Evolutionary conservation across 208 protist genomes (phyloP), one percentile per base, ranked within the genome.

Genomic region (Acanthamoeba sp.): DNA sequence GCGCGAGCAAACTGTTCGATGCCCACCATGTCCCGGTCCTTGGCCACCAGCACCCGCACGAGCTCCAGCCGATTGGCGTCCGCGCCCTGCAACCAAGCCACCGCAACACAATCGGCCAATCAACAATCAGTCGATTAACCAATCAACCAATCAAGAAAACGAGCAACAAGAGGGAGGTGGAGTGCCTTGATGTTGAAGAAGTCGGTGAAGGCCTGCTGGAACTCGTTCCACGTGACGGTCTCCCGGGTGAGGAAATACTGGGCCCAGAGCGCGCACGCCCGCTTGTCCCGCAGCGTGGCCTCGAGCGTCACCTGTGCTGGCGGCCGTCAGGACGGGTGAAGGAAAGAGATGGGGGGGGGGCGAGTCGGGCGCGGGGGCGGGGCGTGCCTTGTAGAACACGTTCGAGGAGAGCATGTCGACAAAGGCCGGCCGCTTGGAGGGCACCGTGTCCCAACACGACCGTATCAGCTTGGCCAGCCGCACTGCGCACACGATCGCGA

Each of bases 361-460:
- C 7, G 55, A 62, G 22, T 4, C 45, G 45, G 6, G 38, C 6
- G 9, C 5, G 38, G n/a, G 34, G 24, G 38, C 6, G 6, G 73
- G 20, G 12, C 24, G 78, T 57, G 32, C 78, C 55, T 89, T 64
- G 82, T 89, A 38, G 82, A 89, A 64, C 7, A 89, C 45, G 87
- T 78, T 42, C 10, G 50, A 76, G 27, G 34, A 59, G 29, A 92
- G 50, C 40, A 92, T 92, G 36, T 92, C 59, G 40, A 57, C 87
- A 76, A 92, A 92, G 29, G 87, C 38, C 20, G 87, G 87, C n/a
- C 87, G 55, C 32, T 92, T 92, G 57, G 87, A 42, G 24, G 87
- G 87, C 34, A 59, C 87, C 9, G 87, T 92, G 87, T 92, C 87
- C 87, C 87, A 92, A 24, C 87, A 92, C 16, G 36, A 55, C 5